Evolutionary conservation across 768 basidiomycete genomes (phyloP).

Genomic region (Tricholoma sp.): DNA sequence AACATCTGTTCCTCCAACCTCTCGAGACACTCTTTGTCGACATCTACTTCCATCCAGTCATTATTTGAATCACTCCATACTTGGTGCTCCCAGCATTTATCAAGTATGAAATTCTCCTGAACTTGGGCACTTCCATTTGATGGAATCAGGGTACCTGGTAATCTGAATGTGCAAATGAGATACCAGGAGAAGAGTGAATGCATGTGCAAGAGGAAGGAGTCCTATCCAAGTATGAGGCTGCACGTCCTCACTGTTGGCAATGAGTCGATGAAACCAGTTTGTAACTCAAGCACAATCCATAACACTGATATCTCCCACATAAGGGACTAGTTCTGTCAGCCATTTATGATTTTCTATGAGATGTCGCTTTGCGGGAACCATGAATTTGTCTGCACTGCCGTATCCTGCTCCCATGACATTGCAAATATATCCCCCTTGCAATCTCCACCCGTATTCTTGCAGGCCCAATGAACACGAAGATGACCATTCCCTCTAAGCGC

Average conservation of each 20-base stretch:
- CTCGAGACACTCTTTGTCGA: constrained; percentile 18
- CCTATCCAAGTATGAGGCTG: constrained; percentile 1
- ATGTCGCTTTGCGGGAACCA: constrained; percentile 16
- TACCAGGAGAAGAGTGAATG: constrained; percentile 12
- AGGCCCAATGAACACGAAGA: no score
- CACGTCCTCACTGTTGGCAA: constrained; percentile 2
- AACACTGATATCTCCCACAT: constrained; percentile 10
- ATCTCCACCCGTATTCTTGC: no score
- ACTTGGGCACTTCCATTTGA: background rate
- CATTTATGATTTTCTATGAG: constrained; percentile 3
- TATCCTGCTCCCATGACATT: no score
- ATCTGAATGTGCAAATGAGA: no score
- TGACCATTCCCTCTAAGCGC: no score
- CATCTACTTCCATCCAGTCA: constrained; percentile 13
- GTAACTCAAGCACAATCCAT: constrained; percentile 16
- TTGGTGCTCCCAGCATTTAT: background rate
- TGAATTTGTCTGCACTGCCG: no score
- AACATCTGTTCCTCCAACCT: constrained; percentile 23
- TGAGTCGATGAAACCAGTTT: constrained; percentile 21
- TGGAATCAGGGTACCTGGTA: background rate
- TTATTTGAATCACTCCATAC: background rate
- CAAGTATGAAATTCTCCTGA: background rate
- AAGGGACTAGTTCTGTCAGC: constrained; percentile 11
- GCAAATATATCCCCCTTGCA: no score
- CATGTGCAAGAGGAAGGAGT: constrained; percentile 2